These are phyloP conservation scores for Scedosporium aurantiacum DNA, from an alignment of 2,329 filamentous ascomycete genomes.

Conservation along the genomic window DNA sequence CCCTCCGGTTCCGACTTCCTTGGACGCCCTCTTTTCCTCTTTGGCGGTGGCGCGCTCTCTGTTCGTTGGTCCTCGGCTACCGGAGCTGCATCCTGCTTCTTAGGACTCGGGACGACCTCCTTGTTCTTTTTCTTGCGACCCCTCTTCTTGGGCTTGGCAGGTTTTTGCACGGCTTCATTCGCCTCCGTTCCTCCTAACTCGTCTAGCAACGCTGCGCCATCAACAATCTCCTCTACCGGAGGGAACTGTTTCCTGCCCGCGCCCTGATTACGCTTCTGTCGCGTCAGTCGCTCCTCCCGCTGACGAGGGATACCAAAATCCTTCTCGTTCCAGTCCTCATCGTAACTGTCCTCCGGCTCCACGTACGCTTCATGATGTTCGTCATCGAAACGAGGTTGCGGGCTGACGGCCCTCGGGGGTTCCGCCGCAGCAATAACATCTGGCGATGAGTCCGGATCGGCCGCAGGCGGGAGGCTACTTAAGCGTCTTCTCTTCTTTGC, in stretches of 20 bases:
- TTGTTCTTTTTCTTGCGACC: conserved; percentile 10
- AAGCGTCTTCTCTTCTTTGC: background rate
- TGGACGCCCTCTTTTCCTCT: background rate
- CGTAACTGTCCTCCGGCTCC: conserved; percentile 5
- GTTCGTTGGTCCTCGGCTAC: background rate
- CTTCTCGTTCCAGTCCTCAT: conserved; percentile 6
- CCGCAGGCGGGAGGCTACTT: background rate
- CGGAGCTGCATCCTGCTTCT: background rate
- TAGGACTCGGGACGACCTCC: conserved; percentile 8
- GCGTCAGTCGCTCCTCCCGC: background rate
- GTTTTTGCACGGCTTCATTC: conserved; percentile 6
- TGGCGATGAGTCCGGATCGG: conserved; percentile 11
- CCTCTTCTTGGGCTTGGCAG: background rate
- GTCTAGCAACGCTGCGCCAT: background rate
- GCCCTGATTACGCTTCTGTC: conserved; percentile 2
- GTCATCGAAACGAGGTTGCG: background rate
- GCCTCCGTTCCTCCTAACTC: background rate
- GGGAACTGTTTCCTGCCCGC: background rate
- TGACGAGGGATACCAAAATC: background rate
- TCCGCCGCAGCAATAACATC: conserved; percentile 11
- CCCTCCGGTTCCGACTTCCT: background rate
- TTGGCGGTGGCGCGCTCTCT: background rate
- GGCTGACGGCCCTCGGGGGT: background rate
- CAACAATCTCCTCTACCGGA: background rate
- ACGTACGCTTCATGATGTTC: background rate